Conservation (phyloP, 2,329 filamentous ascomycete species). For the Monosporascus sp. region DNA sequence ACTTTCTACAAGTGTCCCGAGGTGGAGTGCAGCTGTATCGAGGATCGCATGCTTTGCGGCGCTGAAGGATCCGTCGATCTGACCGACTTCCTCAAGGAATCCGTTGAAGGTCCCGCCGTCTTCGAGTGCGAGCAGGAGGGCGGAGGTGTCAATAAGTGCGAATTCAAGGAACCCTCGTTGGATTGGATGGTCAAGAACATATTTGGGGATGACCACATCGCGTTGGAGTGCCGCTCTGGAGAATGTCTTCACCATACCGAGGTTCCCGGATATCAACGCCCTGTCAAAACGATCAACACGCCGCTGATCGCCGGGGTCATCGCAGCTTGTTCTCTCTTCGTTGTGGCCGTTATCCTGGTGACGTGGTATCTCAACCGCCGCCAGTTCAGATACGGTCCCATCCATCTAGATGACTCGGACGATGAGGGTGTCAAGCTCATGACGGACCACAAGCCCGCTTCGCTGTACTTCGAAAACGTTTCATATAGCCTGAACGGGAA, state of each 20-base stretch:
- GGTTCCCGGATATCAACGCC: constrained; percentile 82
- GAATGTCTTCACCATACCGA: constrained; percentile 93
- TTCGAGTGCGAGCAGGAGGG: constrained; percentile 70
- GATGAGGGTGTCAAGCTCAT: constrained; percentile 85
- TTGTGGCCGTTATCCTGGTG: constrained; percentile 77
- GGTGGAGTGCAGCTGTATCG: constrained; percentile 81
- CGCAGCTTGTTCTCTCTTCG: constrained; percentile 76
- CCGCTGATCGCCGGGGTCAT: constrained; percentile 93
- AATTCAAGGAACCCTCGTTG: constrained; percentile 89
- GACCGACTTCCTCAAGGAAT: constrained; percentile 75
- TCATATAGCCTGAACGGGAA: constrained; percentile 84
- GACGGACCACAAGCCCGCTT: constrained; percentile 84
- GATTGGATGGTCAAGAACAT: constrained; percentile 82
- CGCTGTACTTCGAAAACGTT: constrained; percentile 83
- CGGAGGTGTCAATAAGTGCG: constrained; percentile 62
- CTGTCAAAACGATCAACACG: constrained; percentile 93
- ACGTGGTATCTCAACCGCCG: constrained; percentile 87
- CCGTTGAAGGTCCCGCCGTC: constrained; percentile 80
- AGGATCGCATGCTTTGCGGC: constrained; percentile 89
- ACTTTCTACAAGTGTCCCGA: constrained; percentile 83
- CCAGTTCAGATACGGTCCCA: constrained; percentile 63
- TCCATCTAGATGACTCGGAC: constrained; percentile 83
- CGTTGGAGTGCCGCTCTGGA: constrained; percentile 74
- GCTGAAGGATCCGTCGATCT: constrained; percentile 89
- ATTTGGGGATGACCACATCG: constrained; percentile 89